Evolutionary conservation across 192 early-diverging fungal genomes (phyloP).

Genomic region (Entomortierella beljakovae): DNA sequence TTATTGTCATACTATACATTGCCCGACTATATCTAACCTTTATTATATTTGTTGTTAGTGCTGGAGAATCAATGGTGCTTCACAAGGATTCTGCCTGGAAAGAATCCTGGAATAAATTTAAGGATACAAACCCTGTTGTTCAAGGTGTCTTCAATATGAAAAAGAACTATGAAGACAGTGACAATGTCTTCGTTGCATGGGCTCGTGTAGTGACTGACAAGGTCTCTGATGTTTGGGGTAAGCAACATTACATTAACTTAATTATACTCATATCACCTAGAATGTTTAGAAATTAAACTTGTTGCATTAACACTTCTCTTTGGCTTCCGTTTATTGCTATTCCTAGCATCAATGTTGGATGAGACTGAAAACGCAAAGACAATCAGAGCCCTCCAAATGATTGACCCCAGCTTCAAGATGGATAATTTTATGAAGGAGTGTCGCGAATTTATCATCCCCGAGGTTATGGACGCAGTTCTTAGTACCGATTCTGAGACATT

Average conservation of each 20-base stretch:
- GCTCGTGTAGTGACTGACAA: conserved; percentile 81
- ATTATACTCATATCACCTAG: no score
- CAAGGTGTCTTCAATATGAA: conserved; percentile 82
- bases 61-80: conserved; percentile 81
- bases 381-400: conserved; percentile 82
- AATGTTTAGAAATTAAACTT: no score
- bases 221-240: conserved; percentile 79
- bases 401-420: conserved; percentile 89
- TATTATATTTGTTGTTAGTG: conserved; percentile 48
- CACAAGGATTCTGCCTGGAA: conserved; percentile 91
- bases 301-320: no score
- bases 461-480: conserved; percentile 95
- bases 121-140: conserved; percentile 87
- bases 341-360: conserved; percentile 78
- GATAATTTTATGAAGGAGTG: conserved; percentile 93
- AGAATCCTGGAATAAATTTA: conserved; percentile 93
- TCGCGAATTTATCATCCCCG: conserved; percentile 93
- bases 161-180: conserved; percentile 89
- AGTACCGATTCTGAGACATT: conserved; percentile 86
- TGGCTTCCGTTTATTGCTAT: not conserved
- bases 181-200: conserved; percentile 85
- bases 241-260: not conserved
- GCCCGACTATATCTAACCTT: not conserved
- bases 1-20: not conserved
- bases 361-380: conserved; percentile 95